Evolutionary conservation across 345 rosid genomes (phyloP).

Genomic region (Abelmoschus esculentus): DNA sequence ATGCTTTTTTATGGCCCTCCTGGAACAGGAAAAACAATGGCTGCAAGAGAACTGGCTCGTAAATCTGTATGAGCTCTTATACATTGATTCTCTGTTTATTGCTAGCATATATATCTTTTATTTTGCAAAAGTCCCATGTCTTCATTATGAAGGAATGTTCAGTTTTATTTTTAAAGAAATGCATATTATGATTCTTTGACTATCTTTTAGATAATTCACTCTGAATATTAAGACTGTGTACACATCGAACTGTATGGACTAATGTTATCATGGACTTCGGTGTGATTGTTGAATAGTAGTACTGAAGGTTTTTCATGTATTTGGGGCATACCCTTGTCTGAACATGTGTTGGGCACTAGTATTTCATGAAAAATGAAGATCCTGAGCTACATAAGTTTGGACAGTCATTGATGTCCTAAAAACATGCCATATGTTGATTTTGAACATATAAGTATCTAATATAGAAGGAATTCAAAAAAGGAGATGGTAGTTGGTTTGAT

Average conservation of each 20-base stretch:
- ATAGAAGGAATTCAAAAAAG: no score
- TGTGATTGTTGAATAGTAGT: no score
- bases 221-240: neutral
- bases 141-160: neutral
- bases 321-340: no score
- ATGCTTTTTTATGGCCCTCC: slow-evolving; percentile 98
- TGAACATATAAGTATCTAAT: neutral
- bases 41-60: slow-evolving; percentile 83
- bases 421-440: neutral
- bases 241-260: neutral
- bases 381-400: no score
- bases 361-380: no score
- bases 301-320: no score
- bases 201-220: neutral
- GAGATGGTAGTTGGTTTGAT: no score
- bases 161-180: neutral
- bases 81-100: neutral
- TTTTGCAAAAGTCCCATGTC: neutral
- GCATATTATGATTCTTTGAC: neutral
- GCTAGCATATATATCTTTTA: neutral
- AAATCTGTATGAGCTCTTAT: slow-evolving; percentile 63
- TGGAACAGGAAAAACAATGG: slow-evolving; percentile 99
- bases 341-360: no score
- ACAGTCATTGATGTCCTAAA: no score
- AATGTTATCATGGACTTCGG: neutral